Conservation (phyloP, 2,329 filamentous ascomycete species). For the Alternaria brassicicola region DNA sequence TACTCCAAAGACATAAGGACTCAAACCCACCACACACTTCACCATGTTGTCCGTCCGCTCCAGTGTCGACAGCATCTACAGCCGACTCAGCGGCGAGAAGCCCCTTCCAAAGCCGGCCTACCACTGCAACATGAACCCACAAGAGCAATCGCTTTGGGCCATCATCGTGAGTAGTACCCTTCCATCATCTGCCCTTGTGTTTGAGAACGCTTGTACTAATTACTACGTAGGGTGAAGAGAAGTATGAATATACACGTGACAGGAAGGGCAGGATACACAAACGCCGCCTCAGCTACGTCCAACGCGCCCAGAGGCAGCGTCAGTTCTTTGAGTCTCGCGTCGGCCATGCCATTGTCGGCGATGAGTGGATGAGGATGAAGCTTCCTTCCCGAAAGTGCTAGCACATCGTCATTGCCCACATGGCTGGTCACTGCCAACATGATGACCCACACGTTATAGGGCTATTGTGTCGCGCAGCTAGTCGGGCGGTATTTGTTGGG, state of each 20-base stretch:
- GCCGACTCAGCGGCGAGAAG: conserved; percentile 25
- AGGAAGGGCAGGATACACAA: conserved; percentile 22
- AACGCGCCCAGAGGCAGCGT: conserved; percentile 21
- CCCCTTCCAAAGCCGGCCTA: conserved; percentile 25
- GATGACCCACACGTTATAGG: background rate
- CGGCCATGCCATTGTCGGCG: conserved; percentile 27
- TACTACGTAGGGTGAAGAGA: conserved; percentile 22
- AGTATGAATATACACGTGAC: conserved; percentile 17
- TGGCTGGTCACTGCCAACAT: background rate
- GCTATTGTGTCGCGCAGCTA: background rate
- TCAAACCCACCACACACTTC: conserved; percentile 2
- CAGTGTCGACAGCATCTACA: conserved; percentile 17
- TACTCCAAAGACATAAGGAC: background rate
- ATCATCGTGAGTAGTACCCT: conserved; percentile 23
- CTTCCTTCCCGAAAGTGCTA: conserved; percentile 17
- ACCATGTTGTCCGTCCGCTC: conserved; percentile 20
- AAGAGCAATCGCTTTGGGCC: conserved; percentile 24
- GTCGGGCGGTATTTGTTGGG: conserved; percentile 5
- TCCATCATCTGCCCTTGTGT: background rate
- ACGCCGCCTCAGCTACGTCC: conserved; percentile 15
- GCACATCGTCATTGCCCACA: background rate
- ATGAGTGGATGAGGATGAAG: conserved; percentile 33
- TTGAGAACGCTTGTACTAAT: background rate
- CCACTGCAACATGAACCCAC: conserved; percentile 28
- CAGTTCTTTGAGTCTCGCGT: conserved; percentile 28